Evolutionary conservation across 805 yeast species (phyloP).

Genomic region (Candida chauliodis): DNA sequence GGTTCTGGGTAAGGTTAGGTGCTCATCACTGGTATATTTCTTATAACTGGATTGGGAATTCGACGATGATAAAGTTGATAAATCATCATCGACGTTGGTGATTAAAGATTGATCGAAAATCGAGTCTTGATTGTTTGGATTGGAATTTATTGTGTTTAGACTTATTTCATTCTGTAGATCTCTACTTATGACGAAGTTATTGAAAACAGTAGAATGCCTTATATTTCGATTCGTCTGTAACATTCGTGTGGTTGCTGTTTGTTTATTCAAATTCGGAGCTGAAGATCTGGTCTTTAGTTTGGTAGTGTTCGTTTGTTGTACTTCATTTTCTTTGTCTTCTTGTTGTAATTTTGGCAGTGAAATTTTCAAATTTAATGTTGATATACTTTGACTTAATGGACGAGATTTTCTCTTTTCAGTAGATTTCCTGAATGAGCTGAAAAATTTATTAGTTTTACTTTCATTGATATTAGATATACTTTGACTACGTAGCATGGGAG

Average conservation of each 20-base stretch:
- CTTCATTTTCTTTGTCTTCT: not conserved
- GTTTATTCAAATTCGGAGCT: slow-evolving; percentile 18
- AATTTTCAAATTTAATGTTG: slow-evolving; percentile 10
- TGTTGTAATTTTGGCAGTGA: slow-evolving; percentile 3
- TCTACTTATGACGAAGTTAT: not conserved
- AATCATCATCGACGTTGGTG: slow-evolving; percentile 16
- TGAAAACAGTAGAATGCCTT: slow-evolving; percentile 4
- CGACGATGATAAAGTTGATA: not conserved
- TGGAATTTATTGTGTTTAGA: not conserved
- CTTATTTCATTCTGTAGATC: not conserved
- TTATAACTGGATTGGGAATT: not conserved
- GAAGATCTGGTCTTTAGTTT: slow-evolving; percentile 18
- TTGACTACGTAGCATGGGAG: slow-evolving; percentile 26
- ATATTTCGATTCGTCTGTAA: not conserved
- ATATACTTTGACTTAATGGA: slow-evolving; percentile 15
- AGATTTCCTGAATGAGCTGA: slow-evolving; percentile 12
- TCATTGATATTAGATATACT: slow-evolving; percentile 22
- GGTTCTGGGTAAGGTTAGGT: slow-evolving; percentile 13
- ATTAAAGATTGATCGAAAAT: slow-evolving; percentile 15
- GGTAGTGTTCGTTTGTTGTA: slow-evolving; percentile 8
- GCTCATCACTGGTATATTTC: no score
- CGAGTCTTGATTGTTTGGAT: slow-evolving; percentile 4
- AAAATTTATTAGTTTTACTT: slow-evolving; percentile 13
- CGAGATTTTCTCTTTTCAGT: slow-evolving; percentile 10
- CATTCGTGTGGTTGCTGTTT: slow-evolving; percentile 3